Conservation (phyloP, 805 yeast genomes). For the Candida pseudofarinosa region DNA sequence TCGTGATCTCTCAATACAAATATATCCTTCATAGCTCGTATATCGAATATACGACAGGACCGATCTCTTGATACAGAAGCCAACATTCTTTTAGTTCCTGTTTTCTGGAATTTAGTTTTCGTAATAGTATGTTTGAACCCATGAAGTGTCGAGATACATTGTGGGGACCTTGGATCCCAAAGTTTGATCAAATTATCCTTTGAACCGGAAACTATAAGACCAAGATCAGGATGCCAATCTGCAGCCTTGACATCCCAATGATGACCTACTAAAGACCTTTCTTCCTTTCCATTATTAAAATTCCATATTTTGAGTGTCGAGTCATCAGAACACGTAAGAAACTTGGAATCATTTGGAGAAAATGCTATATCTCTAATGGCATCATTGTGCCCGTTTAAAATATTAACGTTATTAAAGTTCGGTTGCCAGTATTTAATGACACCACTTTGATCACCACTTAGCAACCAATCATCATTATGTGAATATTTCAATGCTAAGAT, state of each 20-base stretch:
- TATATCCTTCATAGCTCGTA: conserved; percentile 78
- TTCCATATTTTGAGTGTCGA: conserved; percentile 90
- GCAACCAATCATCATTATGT: conserved; percentile 89
- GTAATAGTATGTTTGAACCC: conserved; percentile 95
- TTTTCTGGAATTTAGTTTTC: conserved; percentile 79
- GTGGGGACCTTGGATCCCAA: conserved; percentile 91
- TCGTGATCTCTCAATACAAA: conserved; percentile 73
- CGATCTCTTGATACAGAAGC: conserved; percentile 89
- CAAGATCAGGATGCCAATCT: conserved; percentile 93
- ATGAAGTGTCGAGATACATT: conserved; percentile 73
- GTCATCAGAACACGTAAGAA: conserved; percentile 94
- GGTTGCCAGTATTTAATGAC: conserved; percentile 95
- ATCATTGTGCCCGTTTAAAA: conserved; percentile 68
- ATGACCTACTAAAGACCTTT: conserved; percentile 78
- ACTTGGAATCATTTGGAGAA: conserved; percentile 85
- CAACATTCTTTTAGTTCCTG: conserved; percentile 63
- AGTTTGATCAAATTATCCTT: conserved; percentile 89
- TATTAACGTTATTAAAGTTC: conserved; percentile 92
- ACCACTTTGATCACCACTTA: conserved; percentile 93
- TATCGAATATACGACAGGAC: conserved; percentile 82
- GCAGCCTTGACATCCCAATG: conserved; percentile 98
- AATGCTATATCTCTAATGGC: conserved; percentile 84
- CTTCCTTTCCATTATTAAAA: conserved; percentile 83
- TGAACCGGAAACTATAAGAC: conserved; percentile 87
- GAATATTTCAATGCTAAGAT: conserved; percentile 76